These are phyloP conservation scores for Xylaria sp. DNA, from an alignment of 2,329 filamentous ascomycete genomes.

Conservation along the genomic window DNA sequence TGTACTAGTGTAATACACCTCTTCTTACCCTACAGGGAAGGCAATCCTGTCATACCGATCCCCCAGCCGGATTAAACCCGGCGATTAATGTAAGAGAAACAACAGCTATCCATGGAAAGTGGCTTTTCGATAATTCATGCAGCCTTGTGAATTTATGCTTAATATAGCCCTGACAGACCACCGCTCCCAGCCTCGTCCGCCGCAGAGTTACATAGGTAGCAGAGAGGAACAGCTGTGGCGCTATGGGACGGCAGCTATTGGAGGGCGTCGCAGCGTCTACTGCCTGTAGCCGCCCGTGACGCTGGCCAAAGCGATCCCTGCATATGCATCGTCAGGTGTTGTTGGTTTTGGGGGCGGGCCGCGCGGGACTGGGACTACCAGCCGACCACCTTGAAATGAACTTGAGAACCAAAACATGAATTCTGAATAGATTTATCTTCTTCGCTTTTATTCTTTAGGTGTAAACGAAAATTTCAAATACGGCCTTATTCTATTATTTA, in stretches of 20 bases:
- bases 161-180: not conserved
- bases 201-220: no score
- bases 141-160: not conserved
- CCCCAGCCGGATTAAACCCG: not conserved
- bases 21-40: slow-evolving; percentile 19
- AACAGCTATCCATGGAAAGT: not conserved
- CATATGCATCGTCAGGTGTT: slow-evolving; percentile 24
- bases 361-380: not conserved
- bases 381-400: not conserved
- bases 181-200: slow-evolving; percentile 14
- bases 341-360: slow-evolving; percentile 10
- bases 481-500: not conserved
- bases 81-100: no score
- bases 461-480: not conserved
- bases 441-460: not conserved
- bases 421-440: not conserved
- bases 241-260: slow-evolving; percentile 3
- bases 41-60: slow-evolving; percentile 1
- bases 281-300: slow-evolving; percentile 24
- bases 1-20: no score
- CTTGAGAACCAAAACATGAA: slow-evolving; percentile 5
- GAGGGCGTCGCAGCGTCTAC: slow-evolving; percentile 23
- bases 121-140: not conserved
- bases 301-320: slow-evolving; percentile 31
- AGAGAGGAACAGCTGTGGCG: slow-evolving; percentile 9